Percentiles rank a stretch among this genome's conserved stretches.
Evolutionary conservation across 2,329 filamentous ascomycete genomes (phyloP).

Genomic region (Fusarium verrucosum): DNA sequence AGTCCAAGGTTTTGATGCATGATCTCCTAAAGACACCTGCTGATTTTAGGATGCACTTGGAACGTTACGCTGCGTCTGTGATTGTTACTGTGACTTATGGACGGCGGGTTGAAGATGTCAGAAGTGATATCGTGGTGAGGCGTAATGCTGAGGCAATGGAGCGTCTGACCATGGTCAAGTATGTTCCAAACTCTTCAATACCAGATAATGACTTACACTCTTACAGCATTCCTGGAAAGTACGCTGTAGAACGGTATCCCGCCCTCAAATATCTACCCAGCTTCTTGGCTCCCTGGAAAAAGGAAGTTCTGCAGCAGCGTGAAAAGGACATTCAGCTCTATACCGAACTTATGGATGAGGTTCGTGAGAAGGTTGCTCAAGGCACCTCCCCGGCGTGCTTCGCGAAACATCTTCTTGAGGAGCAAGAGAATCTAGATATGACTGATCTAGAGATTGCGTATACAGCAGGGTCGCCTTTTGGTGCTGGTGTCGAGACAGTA

Average conservation of each 20-base stretch:
- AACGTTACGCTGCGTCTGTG: constrained; percentile 51
- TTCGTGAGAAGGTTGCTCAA: constrained; percentile 47
- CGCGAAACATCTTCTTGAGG: constrained; percentile 53
- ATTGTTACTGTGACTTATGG: constrained; percentile 57
- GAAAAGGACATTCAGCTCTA: constrained; percentile 52
- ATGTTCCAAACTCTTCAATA: not conserved
- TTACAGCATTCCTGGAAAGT: constrained; percentile 43
- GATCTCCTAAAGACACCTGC: constrained; percentile 49
- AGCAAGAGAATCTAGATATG: constrained; percentile 54
- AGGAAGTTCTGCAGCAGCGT: constrained; percentile 49
- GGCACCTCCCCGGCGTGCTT: constrained; percentile 54
- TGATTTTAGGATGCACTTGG: constrained; percentile 40
- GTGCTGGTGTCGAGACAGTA: constrained; percentile 56
- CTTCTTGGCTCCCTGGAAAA: constrained; percentile 54
- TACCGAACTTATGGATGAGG: constrained; percentile 53
- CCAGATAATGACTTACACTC: accelerated
- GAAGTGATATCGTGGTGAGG: constrained; percentile 50
- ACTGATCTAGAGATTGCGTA: constrained; percentile 56
- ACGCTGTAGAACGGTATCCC: constrained; percentile 54
- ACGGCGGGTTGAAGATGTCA: constrained; percentile 42
- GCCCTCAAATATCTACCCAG: constrained; percentile 51
- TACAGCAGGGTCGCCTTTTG: constrained; percentile 56
- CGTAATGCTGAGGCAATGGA: constrained; percentile 55
- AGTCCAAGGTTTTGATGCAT: constrained; percentile 53
- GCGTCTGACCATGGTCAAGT: constrained; percentile 56